Evolutionary conservation across 805 yeast species (phyloP), one percentile per base, ranked within the genome.

Genomic region (Yamadazyma olivae): DNA sequence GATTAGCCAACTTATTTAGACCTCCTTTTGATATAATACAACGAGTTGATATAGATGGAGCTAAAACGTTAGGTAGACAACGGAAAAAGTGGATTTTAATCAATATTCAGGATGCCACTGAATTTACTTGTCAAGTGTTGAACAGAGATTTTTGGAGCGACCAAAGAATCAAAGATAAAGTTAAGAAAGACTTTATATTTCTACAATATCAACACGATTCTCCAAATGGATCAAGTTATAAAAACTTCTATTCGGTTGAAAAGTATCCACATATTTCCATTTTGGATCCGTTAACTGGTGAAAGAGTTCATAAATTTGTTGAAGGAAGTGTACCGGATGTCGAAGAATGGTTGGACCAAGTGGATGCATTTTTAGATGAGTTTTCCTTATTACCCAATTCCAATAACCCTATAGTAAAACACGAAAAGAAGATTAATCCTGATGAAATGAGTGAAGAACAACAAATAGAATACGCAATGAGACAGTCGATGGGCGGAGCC

Each of bases 271-370:
- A 93, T 56, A 80, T 93, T 27, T 85, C 96, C 1, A 85, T 93
- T 26, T 56, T 93, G 33, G 99, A 93, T 53, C 97, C 99, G 2
- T 78, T 90, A 56, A 93, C 99, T 0, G 98, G 98, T 16, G 99
- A 93, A 59, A 71, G 95, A 41, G 74, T 88, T 38, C 74, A 75
- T 46, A 70, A 70, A 35, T 93, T 97, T 96, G 64, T 70, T n/a
- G 72, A 67, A 30, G 76, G 75, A 1, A 61, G 59, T 20, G 81
- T 78, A 1, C 95, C 95, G 0, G 62, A 64, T 14, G 67, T 73
- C 0, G 70, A 71, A 3, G 67, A 60, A 14, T 90, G 90, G 78
- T 56, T 81, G 6, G 71, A 73, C 26, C 87, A 85, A 33, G 77
- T 86, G 3, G 73, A 78, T 27, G 81, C 79, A 26, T 93, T 93